Evolutionary conservation across 2,329 filamentous ascomycete genomes (phyloP).

Genomic region (Aspergillus versicolor): DNA sequence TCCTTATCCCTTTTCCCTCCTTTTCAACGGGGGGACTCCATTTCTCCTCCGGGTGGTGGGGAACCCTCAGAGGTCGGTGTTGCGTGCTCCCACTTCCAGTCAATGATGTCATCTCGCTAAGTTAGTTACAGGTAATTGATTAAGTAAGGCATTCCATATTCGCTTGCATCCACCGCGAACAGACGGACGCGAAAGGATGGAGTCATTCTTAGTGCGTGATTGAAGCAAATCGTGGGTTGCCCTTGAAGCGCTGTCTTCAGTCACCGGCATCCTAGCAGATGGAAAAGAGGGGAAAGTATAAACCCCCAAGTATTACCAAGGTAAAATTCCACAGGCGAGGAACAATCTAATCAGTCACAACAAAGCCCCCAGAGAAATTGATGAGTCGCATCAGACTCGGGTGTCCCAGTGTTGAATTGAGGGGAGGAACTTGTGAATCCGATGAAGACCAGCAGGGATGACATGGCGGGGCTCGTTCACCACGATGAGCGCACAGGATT

Average conservation of each 20-base stretch:
- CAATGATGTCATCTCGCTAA: slow-evolving; percentile 22
- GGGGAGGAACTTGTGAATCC: neutral
- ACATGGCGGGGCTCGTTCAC: slow-evolving; percentile 3
- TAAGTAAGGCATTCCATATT: neutral
- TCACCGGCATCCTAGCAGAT: neutral
- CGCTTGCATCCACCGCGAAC: neutral
- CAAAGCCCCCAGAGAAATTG: neutral
- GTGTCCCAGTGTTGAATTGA: neutral
- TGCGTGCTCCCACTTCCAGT: slow-evolving; percentile 12
- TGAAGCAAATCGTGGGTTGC: too few relatives aligned
- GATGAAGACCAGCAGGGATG: neutral
- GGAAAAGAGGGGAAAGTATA: neutral
- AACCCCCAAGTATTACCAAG: neutral
- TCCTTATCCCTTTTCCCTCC: neutral
- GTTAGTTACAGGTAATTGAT: neutral
- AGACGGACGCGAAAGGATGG: neutral
- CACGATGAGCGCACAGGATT: neutral
- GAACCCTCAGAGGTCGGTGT: slow-evolving; percentile 5
- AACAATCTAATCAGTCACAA: neutral
- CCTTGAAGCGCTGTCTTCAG: neutral
- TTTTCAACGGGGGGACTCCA: neutral
- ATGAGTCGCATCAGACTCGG: neutral
- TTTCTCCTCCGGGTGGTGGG: slow-evolving; percentile 12
- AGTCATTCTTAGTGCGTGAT: neutral
- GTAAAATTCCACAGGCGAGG: neutral